Evolutionary conservation across 1,284 basidiomycete genomes (phyloP).

Genomic region (Tremellales sp.): DNA sequence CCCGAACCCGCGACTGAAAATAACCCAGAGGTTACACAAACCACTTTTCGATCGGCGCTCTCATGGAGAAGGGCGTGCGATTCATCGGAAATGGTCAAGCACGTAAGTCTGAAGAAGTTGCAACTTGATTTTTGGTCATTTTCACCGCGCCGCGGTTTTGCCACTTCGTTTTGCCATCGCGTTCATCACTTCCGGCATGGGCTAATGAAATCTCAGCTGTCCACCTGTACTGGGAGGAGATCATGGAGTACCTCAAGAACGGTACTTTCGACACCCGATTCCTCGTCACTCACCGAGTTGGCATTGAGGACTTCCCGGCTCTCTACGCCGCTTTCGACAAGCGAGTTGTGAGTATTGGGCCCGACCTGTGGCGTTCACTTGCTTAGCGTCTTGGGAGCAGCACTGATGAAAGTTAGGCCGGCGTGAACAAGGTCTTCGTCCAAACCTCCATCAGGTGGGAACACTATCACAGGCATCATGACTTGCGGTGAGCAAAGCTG

Average conservation of each 20-base stretch:
- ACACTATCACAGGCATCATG: too few relatives aligned
- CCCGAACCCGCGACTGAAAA: neutral
- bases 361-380: too few relatives aligned
- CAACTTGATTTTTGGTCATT: too few relatives aligned
- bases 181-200: neutral
- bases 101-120: slow-evolving; percentile 40
- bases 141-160: neutral
- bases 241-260: slow-evolving; percentile 57
- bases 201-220: too few relatives aligned
- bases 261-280: slow-evolving; percentile 64
- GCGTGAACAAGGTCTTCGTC: slow-evolving; percentile 65
- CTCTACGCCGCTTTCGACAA: slow-evolving; percentile 57
- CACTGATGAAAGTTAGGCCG: slow-evolving; percentile 17
- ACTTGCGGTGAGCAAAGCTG: too few relatives aligned
- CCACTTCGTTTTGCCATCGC: neutral
- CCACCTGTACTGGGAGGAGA: slow-evolving; percentile 69
- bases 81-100: slow-evolving; percentile 66
- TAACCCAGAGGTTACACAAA: slow-evolving; percentile 59
- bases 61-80: slow-evolving; percentile 70
- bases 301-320: slow-evolving; percentile 56
- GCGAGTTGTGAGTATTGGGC: slow-evolving; percentile 47
- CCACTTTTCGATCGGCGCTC: slow-evolving; percentile 60
- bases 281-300: slow-evolving; percentile 62
- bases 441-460: slow-evolving; percentile 51
- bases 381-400: too few relatives aligned